Evolutionary conservation across 345 rosid genomes (phyloP).

Genomic region (Raphanus sativus): DNA sequence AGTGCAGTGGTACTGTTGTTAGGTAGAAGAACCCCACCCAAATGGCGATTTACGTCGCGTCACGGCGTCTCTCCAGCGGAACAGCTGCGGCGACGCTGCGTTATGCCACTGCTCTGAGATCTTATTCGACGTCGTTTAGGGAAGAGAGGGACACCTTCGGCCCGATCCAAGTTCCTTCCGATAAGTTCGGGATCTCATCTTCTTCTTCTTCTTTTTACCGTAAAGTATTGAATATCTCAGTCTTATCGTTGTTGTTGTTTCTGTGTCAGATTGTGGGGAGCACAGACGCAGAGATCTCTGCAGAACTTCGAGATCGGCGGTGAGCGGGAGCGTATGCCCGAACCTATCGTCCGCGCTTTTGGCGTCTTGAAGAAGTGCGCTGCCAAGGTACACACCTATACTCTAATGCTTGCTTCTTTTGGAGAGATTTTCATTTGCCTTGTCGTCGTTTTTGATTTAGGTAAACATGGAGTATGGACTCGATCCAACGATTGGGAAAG

Average conservation of each 20-base stretch:
- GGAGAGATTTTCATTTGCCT: no score
- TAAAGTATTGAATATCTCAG: not conserved
- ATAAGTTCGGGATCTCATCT: conserved; percentile 55
- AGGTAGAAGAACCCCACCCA: not conserved
- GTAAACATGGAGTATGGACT: conserved; percentile 94
- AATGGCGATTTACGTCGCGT: conserved; percentile 57
- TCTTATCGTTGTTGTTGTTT: not conserved
- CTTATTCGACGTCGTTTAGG: conserved; percentile 62
- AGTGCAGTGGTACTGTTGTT: no score
- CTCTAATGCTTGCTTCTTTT: no score
- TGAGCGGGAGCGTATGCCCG: conserved; percentile 89
- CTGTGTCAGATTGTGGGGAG: conserved; percentile 79
- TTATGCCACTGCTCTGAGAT: conserved; percentile 52
- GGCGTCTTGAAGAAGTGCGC: conserved; percentile 94
- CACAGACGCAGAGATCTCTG: conserved; percentile 92
- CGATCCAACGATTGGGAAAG: conserved; percentile 79
- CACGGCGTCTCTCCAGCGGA: conserved; percentile 63
- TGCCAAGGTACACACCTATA: conserved; percentile 66
- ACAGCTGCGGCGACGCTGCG: conserved; percentile 49
- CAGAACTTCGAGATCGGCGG: conserved; percentile 97
- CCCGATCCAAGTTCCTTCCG: conserved; percentile 78
- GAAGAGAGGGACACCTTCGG: conserved; percentile 95
- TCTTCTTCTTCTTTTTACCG: not conserved
- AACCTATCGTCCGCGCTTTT: conserved; percentile 89
- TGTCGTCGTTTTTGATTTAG: no score